Evolutionary conservation across 169 alveolate genomes (phyloP).

Genomic region (Plasmodium coatneyi): DNA sequence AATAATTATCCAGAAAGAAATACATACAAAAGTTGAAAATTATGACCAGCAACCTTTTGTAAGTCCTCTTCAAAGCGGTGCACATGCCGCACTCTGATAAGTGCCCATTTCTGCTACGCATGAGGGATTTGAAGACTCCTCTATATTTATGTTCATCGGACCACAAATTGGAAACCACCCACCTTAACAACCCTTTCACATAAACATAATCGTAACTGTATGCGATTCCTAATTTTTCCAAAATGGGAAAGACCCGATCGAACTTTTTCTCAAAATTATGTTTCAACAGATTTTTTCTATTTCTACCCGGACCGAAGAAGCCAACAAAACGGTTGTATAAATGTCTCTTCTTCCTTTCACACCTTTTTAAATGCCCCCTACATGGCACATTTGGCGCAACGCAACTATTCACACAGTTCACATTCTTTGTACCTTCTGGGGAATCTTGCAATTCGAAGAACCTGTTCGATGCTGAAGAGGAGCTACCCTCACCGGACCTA

Average conservation of each 20-base stretch:
- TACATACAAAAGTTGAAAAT: not conserved
- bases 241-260: not conserved
- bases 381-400: not conserved
- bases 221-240: conserved; percentile 17
- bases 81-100: not conserved
- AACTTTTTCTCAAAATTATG: not conserved
- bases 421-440: not conserved
- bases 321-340: not conserved
- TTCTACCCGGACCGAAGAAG: not conserved
- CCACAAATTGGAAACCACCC: not conserved
- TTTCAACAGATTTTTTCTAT: not conserved
- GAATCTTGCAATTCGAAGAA: not conserved
- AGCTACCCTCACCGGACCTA: not conserved
- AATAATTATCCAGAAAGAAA: not conserved
- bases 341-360: not conserved
- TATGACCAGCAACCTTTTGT: not conserved
- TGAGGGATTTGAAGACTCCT: not conserved
- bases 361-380: not conserved
- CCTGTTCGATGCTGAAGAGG: not conserved
- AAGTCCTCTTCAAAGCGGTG: not conserved
- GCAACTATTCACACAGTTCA: not conserved
- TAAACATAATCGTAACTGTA: not conserved
- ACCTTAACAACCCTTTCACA: not conserved
- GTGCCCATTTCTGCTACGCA: not conserved
- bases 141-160: not conserved